Evolutionary conservation across 1,284 basidiomycete genomes (phyloP).

Genomic region (Sporisorium graminicola): DNA sequence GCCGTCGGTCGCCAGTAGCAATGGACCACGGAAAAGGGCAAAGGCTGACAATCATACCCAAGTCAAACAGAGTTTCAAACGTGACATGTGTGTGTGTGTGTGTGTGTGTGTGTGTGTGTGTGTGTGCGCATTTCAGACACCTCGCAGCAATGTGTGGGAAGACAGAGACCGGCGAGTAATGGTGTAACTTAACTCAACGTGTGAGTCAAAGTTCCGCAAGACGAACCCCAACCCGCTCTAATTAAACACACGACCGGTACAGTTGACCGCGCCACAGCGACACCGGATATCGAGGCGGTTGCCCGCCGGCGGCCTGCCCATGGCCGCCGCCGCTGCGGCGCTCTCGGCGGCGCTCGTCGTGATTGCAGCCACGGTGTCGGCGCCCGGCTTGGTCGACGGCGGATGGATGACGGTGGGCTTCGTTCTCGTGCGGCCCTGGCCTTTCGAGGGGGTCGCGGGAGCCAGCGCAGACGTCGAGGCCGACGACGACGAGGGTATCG

Average conservation of each 20-base stretch:
- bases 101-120: too few relatives aligned
- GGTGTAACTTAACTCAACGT: too few relatives aligned
- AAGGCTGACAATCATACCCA: too few relatives aligned
- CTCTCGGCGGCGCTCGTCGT: constrained; percentile 11
- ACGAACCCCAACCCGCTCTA: background rate
- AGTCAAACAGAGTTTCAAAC: too few relatives aligned
- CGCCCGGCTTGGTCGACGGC: constrained; percentile 15
- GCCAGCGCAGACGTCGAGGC: background rate
- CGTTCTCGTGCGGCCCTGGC: background rate
- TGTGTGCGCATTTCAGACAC: too few relatives aligned
- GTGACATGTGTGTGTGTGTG: too few relatives aligned
- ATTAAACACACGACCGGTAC: constrained; percentile 11
- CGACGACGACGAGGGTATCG: too few relatives aligned
- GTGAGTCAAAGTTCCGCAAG: too few relatives aligned
- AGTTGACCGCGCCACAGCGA: constrained; percentile 27
- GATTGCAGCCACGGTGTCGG: constrained; percentile 11
- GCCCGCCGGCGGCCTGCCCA: background rate
- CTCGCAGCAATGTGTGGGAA: too few relatives aligned
- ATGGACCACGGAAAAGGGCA: too few relatives aligned
- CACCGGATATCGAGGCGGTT: constrained; percentile 11
- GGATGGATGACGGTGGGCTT: constrained; percentile 21
- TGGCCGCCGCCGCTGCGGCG: constrained; percentile 1
- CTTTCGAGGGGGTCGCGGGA: constrained; percentile 8
- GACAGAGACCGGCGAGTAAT: too few relatives aligned
- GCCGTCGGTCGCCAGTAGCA: too few relatives aligned